Base-by-base conservation (phyloP, 2,329 filamentous ascomycete species). In the Alternaria metachromatica region DNA sequence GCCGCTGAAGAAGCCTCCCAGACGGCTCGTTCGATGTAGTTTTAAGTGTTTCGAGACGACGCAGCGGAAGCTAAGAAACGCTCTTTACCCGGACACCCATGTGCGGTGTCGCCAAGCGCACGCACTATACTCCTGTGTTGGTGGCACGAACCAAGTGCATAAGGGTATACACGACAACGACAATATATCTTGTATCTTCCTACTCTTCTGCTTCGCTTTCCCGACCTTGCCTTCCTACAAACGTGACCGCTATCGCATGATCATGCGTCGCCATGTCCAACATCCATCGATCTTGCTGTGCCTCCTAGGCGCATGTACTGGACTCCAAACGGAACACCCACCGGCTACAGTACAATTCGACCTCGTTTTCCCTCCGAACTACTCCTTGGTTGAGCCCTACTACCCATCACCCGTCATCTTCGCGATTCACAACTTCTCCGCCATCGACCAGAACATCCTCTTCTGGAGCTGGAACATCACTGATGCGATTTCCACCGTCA, bases 151-250 rank as follows among this genome's bases (percentile, higher is more conserved):
- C 5, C 0, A 0, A 1, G n/a, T n/a, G 37, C n/a, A 4, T 18
- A 15, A 1, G 4, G 0, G 7, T 2, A 18, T 43, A 18, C 4
- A 43, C 15, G 1, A 41, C 9, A 3, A 43, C 15, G 0, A 43
- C 18, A 5, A 43, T 43, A 0, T 41, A 3, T 20, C 15, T n/a
- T 15, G 13, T 33, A 15, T 20, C 20, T 20, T 8, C n/a, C 10
- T 0, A 43, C 8, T 0, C 4, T 43, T 20, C 18, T 43, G 2
- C n/a, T 43, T 18, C 4, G 9, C 15, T 3, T 8, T 43, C 18
- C 4, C n/a, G 37, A 43, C 6, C 15, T 9, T 15, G 9, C 5
- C 6, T 43, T 43, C n/a, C n/a, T 11, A 18, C 3, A 1, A 3
- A 43, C 13, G 0, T 3, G 0, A 6, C 10, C 41, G 10, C 41